Evolutionary conservation across 2,329 filamentous ascomycete species (phyloP).

Genomic region (Nothopassalora personata): DNA sequence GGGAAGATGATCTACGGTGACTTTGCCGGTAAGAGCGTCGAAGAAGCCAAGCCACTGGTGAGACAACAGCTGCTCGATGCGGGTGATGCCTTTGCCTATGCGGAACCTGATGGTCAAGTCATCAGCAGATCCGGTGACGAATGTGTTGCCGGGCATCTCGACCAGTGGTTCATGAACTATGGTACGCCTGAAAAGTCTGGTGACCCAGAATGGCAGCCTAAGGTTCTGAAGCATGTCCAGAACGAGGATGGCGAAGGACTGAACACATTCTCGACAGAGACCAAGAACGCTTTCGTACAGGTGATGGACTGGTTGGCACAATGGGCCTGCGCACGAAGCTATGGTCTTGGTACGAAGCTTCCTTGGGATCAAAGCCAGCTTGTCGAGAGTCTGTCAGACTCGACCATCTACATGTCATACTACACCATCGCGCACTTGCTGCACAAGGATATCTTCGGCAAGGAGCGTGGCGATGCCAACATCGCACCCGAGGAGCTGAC

Average conservation of each 20-base stretch:
- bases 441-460: conserved; percentile 77
- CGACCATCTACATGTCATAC: conserved; percentile 85
- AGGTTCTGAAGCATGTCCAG: conserved; percentile 67
- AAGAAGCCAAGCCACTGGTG: conserved; percentile 81
- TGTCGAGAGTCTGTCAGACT: conserved; percentile 88
- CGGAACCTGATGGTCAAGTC: conserved; percentile 86
- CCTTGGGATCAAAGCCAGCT: conserved; percentile 90
- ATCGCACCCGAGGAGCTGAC: conserved; percentile 81
- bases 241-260: conserved; percentile 60
- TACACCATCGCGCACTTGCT: conserved; percentile 55
- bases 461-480: conserved; percentile 60
- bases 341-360: conserved; percentile 86
- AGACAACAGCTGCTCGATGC: conserved; percentile 69
- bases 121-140: conserved; percentile 85
- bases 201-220: conserved; percentile 69
- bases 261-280: conserved; percentile 67
- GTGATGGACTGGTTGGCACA: conserved; percentile 89
- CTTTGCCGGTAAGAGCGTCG: conserved; percentile 80
- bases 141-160: conserved; percentile 86
- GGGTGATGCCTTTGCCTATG: conserved; percentile 81
- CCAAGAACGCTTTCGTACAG: conserved; percentile 62
- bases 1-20: conserved; percentile 84
- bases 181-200: conserved; percentile 62
- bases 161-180: conserved; percentile 98
- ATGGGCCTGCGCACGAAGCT: conserved; percentile 91